Evolutionary conservation across 495 filamentous ascomycete species (phyloP), one percentile per base, ranked within the genome.

Genomic region (Neurospora sp.): DNA sequence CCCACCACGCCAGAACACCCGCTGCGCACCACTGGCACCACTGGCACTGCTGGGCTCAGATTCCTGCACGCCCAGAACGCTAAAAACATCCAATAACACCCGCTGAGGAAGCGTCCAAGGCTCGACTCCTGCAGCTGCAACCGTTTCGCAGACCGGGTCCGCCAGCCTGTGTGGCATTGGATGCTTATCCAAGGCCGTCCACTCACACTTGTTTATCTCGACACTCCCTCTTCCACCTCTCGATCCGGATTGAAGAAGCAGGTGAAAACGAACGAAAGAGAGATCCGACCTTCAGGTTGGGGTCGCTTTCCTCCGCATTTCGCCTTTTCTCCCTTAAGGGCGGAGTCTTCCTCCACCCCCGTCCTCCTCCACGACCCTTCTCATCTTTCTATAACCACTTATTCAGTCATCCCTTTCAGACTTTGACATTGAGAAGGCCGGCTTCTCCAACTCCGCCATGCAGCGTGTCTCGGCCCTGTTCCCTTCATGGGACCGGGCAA

Each of bases 391-490:
- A 40, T 69, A 37, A 59, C 48, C 37, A 37, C 38, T 39, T 20
- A 68, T 22, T 9, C 9, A 10, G 39, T n/a, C 65, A 40, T 71
- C 44, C 44, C 22, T 44, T 45, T 65, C 9, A 72, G 65, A 61
- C 48, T 1, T 31, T 31, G 72, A 70, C 41, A 53, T 65, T 35
- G 71, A 20, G 45, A 40, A 42, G 72, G 68, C 37, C 71, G 75
- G 68, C 70, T 53, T 69, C 75, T 68, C 69, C 74, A 59, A 69
- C 35, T 68, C 72, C 76, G 76, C 80, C 77, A 86, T 87, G 85
- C 82, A 85, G 79, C 84, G 85, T 72, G 83, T 87, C 76, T 85
- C 85, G 75, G 78, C 83, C 37, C 78, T 87, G 69, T 83, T 87
- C 80, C 85, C 85, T 53, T 81, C 80, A 74, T 85, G 85, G 85